Evolutionary conservation across 495 filamentous ascomycete species (phyloP).

Genomic region (Penicillium flavigenum): DNA sequence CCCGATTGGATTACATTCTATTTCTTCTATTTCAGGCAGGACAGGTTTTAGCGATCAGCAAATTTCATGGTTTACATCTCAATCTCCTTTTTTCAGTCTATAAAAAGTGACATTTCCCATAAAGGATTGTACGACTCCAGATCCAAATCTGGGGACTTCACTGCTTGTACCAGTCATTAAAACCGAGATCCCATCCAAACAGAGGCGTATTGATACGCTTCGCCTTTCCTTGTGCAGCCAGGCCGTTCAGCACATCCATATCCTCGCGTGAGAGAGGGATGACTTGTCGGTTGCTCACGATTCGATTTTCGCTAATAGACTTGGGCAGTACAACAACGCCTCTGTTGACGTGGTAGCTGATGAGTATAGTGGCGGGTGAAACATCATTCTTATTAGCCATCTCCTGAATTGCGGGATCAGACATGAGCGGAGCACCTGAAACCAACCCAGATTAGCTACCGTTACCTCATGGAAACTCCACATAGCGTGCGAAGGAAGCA

Average conservation of each 20-base stretch:
- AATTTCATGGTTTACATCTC: background rate
- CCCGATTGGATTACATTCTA: constrained; percentile 3
- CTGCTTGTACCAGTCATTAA: constrained; percentile 23
- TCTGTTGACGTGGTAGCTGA: constrained; percentile 32
- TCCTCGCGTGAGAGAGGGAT: constrained; percentile 32
- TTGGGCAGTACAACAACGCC: constrained; percentile 37
- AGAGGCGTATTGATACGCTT: constrained; percentile 30
- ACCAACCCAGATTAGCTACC: constrained; percentile 4
- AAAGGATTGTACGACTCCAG: background rate
- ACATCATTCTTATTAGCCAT: constrained; percentile 26
- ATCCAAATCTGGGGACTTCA: constrained; percentile 7
- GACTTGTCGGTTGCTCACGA: constrained; percentile 31
- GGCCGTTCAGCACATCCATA: constrained; percentile 26
- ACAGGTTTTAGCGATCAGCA: background rate
- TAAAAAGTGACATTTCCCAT: constrained; percentile 11
- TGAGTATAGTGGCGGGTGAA: constrained; percentile 20
- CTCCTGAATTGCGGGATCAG: constrained; percentile 18
- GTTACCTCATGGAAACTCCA: background rate
- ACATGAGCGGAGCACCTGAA: constrained; percentile 23
- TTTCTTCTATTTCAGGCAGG: background rate
- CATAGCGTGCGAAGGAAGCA: constrained; percentile 2
- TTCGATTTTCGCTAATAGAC: constrained; percentile 31
- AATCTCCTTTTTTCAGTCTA: constrained; percentile 8
- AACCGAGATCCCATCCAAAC: constrained; percentile 23
- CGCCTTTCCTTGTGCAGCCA: constrained; percentile 25